A percentile compares a stretch with the other conserved stretches of the same genome.
phyloP scores from a whole-genome alignment of 148 eudicot species.

The Dianthus caryophyllus region DNA sequence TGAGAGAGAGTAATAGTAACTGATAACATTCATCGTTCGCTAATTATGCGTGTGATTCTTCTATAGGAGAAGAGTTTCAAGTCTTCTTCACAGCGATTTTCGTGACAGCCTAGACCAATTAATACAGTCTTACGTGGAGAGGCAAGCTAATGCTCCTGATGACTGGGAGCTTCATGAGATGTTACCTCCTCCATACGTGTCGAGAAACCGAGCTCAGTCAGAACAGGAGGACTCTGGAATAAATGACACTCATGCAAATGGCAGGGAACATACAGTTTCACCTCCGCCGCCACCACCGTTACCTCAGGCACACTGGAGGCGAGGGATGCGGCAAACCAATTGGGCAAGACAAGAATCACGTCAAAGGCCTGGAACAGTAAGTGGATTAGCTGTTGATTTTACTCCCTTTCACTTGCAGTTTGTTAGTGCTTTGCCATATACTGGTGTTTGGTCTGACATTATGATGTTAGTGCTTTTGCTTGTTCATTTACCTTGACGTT shows the following conservation, averaged over 20 bases:
- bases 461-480: background rate
- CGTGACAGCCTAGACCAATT: slow-evolving; percentile 79
- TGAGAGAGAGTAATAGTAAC: too few species aligned
- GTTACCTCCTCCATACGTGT: slow-evolving; percentile 30
- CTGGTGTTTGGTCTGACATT: background rate
- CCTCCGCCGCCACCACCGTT: slow-evolving; percentile 32
- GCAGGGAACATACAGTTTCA: slow-evolving; percentile 21
- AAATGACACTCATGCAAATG: slow-evolving; percentile 25
- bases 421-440: background rate
- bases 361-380: slow-evolving; percentile 50
- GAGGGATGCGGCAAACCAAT: slow-evolving; percentile 29
- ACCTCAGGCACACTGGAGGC: slow-evolving; percentile 44
- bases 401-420: slow-evolving; percentile 6
- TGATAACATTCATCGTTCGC: background rate
- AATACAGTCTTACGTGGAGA: slow-evolving; percentile 76
- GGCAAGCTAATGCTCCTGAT: slow-evolving; percentile 57
- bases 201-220: slow-evolving; percentile 39
- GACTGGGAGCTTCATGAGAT: slow-evolving; percentile 57
- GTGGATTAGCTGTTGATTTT: slow-evolving; percentile 22
- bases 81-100: slow-evolving; percentile 84
- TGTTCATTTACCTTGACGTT: background rate
- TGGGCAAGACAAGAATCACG: slow-evolving; percentile 40
- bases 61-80: slow-evolving; percentile 83
- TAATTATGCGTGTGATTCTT: slow-evolving; percentile 10
- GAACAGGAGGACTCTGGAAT: slow-evolving; percentile 32